These are phyloP conservation scores for Oryza australiensis DNA, from an alignment of 176 grass and related monocot species.

Conservation along the genomic window DNA sequence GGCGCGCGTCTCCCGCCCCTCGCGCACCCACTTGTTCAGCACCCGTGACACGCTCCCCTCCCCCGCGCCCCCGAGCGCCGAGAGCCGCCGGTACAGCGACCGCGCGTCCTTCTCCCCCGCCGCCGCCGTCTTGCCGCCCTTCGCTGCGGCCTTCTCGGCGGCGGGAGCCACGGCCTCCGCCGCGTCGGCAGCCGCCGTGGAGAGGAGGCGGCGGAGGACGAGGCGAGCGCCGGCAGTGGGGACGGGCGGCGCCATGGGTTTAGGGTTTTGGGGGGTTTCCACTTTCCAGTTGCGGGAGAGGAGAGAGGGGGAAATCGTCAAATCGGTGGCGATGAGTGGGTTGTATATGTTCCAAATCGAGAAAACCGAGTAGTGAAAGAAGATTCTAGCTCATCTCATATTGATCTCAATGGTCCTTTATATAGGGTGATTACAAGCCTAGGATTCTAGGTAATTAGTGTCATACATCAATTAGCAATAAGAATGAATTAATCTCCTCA, in stretches of 20 bases:
- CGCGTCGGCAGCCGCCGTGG: not conserved
- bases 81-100: slow-evolving; percentile 53
- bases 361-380: too few species aligned
- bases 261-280: not conserved
- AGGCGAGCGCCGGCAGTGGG: not conserved
- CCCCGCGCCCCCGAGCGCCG: slow-evolving; percentile 50
- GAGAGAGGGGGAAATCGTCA: too few species aligned
- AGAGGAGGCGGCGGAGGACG: not conserved
- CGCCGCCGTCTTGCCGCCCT: too few species aligned
- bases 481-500: too few species aligned
- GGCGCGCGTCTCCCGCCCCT: slow-evolving; percentile 35
- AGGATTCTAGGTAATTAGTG: too few species aligned
- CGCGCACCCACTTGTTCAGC: slow-evolving; percentile 65
- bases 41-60: slow-evolving; percentile 52
- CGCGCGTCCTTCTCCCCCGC: not conserved
- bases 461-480: too few species aligned
- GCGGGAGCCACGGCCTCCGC: not conserved
- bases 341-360: too few species aligned
- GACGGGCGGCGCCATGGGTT: not conserved
- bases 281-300: not conserved
- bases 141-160: not conserved
- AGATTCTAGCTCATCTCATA: too few species aligned
- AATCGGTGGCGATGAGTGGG: too few species aligned
- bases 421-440: too few species aligned
- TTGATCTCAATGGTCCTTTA: too few species aligned